Conservation (phyloP, 176 grass and related monocot species). For the Chloris gayana region DNA sequence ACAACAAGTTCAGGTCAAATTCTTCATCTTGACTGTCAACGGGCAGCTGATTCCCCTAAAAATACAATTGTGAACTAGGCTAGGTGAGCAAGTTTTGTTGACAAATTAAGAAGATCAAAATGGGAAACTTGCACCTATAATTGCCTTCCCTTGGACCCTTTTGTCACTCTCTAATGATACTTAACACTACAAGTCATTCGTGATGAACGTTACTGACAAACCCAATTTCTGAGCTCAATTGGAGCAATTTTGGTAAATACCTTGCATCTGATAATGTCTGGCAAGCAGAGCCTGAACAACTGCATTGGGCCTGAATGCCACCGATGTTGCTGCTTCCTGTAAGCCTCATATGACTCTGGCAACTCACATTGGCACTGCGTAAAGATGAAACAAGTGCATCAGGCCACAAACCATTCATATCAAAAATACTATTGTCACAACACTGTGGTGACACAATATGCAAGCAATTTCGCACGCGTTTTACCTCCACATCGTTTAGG, state of each 20-base stretch:
- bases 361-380: conserved; percentile 88
- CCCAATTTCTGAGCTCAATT: background rate
- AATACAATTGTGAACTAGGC: background rate
- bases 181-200: background rate
- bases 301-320: conserved; percentile 99
- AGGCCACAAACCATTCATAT: background rate
- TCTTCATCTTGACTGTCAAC: background rate
- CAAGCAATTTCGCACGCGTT: background rate
- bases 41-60: background rate
- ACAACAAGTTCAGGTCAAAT: background rate
- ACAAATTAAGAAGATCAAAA: background rate
- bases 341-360: conserved; percentile 91
- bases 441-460: background rate
- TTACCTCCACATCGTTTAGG: conserved; percentile 93
- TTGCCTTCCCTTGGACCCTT: background rate
- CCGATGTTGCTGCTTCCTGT: conserved; percentile 92
- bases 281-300: conserved; percentile 85
- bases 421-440: background rate
- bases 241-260: conserved; percentile 39
- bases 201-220: background rate
- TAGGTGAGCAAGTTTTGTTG: background rate
- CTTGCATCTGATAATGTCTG: conserved; percentile 76
- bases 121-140: background rate
- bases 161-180: background rate
- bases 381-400: background rate